Conservation (phyloP, 805 yeast genomes). For the Schwanniomyces yamadae region DNA sequence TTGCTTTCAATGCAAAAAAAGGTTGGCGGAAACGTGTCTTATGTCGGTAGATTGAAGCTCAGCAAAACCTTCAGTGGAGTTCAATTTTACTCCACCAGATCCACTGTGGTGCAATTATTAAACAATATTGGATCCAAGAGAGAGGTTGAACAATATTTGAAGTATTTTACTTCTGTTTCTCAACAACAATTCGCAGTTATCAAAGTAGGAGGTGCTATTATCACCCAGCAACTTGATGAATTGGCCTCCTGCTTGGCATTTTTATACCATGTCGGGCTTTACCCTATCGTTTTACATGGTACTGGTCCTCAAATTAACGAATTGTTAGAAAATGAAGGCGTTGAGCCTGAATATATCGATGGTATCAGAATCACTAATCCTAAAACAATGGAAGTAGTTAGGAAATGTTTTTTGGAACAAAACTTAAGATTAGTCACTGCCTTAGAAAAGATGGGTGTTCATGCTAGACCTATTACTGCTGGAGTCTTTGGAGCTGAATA, state of each 20-base stretch:
- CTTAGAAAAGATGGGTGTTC: conserved; percentile 92
- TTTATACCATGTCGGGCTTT: conserved; percentile 93
- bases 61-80: conserved; percentile 1
- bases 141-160: conserved; percentile 96
- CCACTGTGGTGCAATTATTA: conserved; percentile 91
- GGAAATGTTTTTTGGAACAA: conserved; percentile 93
- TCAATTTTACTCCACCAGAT: conserved; percentile 61
- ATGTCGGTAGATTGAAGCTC: not conserved
- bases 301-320: conserved; percentile 99
- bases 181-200: conserved; percentile 98
- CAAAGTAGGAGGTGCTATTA: conserved; percentile 98
- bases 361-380: conserved; percentile 96
- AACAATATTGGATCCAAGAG: conserved; percentile 96
- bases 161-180: conserved; percentile 92
- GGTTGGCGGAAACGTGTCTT: not conserved
- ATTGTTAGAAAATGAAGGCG: conserved; percentile 87
- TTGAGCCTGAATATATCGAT: conserved; percentile 92
- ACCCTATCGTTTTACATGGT: conserved; percentile 96
- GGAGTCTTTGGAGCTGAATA: conserved; percentile 96
- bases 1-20: conserved; percentile 1
- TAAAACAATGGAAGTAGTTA: conserved; percentile 92
- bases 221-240: conserved; percentile 90
- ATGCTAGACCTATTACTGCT: conserved; percentile 97
- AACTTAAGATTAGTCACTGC: conserved; percentile 94
- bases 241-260: conserved; percentile 94